phyloP scores from a whole-genome alignment of 441 rosid species.

The Adansonia rubrostipa region DNA sequence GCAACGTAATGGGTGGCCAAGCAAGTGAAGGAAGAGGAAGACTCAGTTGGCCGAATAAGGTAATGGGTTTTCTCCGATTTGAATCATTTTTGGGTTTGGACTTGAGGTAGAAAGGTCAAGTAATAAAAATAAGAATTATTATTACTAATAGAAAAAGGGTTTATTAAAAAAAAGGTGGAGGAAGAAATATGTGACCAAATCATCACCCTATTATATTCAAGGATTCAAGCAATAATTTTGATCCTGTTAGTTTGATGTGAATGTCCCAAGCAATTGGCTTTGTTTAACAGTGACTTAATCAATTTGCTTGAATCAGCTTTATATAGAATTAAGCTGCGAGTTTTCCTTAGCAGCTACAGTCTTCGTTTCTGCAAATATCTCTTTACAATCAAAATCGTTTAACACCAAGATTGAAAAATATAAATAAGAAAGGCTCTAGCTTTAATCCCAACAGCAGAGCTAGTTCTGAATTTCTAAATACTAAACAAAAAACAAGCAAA shows the following conservation, averaged over 20 bases:
- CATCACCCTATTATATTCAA: not conserved
- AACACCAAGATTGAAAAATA: not conserved
- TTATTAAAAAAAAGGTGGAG: not conserved
- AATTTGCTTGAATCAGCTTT: constrained; percentile 4
- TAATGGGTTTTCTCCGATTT: not conserved
- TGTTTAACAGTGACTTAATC: not conserved
- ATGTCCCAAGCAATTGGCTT: not conserved
- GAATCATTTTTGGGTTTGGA: not conserved
- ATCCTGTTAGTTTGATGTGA: not conserved
- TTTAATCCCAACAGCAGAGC: not conserved
- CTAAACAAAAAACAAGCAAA: constrained; percentile 10
- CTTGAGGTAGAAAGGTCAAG: too few relatives aligned
- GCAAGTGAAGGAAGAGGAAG: not conserved
- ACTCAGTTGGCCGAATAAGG: not conserved
- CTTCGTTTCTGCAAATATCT: not conserved
- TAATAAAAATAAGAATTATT: too few relatives aligned
- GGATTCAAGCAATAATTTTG: not conserved
- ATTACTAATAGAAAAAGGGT: not conserved
- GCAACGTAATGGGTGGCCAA: not conserved
- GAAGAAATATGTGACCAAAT: not conserved
- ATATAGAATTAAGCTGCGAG: not conserved
- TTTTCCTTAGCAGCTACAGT: not conserved
- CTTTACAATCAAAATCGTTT: not conserved
- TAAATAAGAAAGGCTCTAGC: not conserved
- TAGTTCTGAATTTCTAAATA: not conserved